Evolutionary conservation across 176 grass and related monocot species (phyloP).

Genomic region (Zizania latifolia): DNA sequence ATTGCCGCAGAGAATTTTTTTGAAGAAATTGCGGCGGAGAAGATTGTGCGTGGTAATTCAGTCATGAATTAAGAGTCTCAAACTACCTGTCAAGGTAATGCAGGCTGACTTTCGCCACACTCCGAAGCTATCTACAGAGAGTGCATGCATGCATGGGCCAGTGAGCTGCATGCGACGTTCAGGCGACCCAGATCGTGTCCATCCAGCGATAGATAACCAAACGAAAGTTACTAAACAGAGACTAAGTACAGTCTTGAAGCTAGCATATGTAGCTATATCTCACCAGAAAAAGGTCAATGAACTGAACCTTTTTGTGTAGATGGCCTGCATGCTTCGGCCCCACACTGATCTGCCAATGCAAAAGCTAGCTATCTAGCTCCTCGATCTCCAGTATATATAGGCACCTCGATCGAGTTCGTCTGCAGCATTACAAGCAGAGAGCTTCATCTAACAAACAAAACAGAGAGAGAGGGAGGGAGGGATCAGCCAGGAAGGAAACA

Average conservation of each 20-base stretch:
- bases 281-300: background rate
- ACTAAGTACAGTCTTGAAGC: background rate
- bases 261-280: background rate
- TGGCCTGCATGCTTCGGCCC: background rate
- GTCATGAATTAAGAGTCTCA: background rate
- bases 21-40: background rate
- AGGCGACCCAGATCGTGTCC: conserved; percentile 16
- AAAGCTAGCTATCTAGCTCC: background rate
- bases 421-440: background rate
- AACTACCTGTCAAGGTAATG: background rate
- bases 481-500: background rate
- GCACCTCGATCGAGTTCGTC: background rate
- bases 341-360: background rate
- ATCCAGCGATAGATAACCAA: conserved; percentile 1
- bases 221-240: conserved; percentile 22
- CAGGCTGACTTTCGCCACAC: conserved; percentile 55
- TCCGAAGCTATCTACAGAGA: conserved; percentile 38
- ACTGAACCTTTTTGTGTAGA: background rate
- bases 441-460: background rate
- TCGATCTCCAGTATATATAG: conserved; percentile 22
- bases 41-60: background rate
- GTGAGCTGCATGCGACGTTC: conserved; percentile 12
- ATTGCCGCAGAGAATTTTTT: background rate
- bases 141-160: conserved; percentile 6
- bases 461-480: background rate